Base-by-base conservation (phyloP, 2,329 filamentous ascomycete genomes). In the Microascus cirrosus region DNA sequence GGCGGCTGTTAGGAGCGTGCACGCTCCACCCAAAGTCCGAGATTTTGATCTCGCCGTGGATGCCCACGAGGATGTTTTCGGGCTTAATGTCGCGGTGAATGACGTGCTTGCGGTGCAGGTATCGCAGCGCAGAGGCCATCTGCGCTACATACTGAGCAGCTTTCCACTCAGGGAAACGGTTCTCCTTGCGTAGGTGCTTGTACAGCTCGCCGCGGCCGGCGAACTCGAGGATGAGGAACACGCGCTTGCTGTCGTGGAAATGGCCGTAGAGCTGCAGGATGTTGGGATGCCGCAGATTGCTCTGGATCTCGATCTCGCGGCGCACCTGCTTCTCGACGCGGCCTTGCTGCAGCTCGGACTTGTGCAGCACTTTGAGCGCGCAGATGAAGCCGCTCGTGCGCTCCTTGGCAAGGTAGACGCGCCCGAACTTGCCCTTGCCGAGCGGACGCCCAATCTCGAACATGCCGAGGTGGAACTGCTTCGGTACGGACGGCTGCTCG, bases 21-120 rank as follows among this genome's bases (percentile, higher is more conserved):
- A 97, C 94, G 69, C 89, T 95, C 94, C 94, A 99, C 55, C 94
- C 93, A 68, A 97, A 99, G 72, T 99, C 94, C 4, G 90, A 95
- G 67, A 99, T 92, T 74, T 99, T 99, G 75, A 99, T 92, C 77
- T 99, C 94, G 63, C 92, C 94, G 69, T 97, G 93, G 60, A 97
- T 91, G 15, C 93, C 93, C 34, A 97, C 87, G 24, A 97, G 81
- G 62, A 97, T 97, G 67, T 97, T 97, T 74, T 97, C 92, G 2
- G 92, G 92, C 77, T 97, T 97, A 75, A 97, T 97, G 66, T 97
- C 92, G 60, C 92, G 83, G 73, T 97, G 93, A 76, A 97, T 97
- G 64, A 97, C 89, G 71, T 96, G 91, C 77, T 97, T 97, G 70
- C 90, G 90, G 77, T 96, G 92, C 53, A 96, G 81, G 68, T 96